Evolutionary conservation across 352 stramenopile species (phyloP), one percentile per base, ranked within the genome.

Genomic region (Phytophthora cactorum): DNA sequence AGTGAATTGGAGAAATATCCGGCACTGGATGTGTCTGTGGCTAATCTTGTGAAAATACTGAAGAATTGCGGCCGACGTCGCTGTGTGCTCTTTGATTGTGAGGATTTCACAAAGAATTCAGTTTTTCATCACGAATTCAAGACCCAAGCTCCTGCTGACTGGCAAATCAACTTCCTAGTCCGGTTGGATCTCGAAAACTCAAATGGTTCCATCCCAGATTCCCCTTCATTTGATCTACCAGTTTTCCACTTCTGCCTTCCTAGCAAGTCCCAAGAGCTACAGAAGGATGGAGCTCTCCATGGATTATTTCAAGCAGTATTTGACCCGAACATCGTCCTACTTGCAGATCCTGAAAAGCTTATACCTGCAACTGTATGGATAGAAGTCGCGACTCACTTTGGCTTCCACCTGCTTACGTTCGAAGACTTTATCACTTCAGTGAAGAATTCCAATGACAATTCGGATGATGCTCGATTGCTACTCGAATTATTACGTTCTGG

Each of bases 241-340:
- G 29, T 58, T 6, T 29, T 75, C 5, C 52, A 62, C 12, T 57
- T 66, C 25, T 41, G 1, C 10, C 27, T 75, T 12, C 32, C 53
- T 22, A 45, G 44, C 14, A 60, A 63, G 34, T 15, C 32, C 25
- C 43, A 52, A 22, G 22, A 57, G 1, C 12, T 54, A 1, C 45
- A 2, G 27, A 52, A 47, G 1, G 39, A 32, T 53, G 57, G 17
- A 34, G 50, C 14, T 62, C 52, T 79, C n/a, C 25, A 47, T 12
- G 12, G 25, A 3, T 52, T 86, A 17, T 81, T 85, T 32, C 39
- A 58, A 6, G 12, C 29, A 4, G 61, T 84, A 3, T 74, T 88
- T 47, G 63, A 78, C n/a, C 73, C 75, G 6, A 52, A 52, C 3
- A 50, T 88, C 25, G 68, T 81, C 12, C 38, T 81, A 1, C 9